Conservation (phyloP, 768 basidiomycete genomes). For the Collybia sordida region DNA sequence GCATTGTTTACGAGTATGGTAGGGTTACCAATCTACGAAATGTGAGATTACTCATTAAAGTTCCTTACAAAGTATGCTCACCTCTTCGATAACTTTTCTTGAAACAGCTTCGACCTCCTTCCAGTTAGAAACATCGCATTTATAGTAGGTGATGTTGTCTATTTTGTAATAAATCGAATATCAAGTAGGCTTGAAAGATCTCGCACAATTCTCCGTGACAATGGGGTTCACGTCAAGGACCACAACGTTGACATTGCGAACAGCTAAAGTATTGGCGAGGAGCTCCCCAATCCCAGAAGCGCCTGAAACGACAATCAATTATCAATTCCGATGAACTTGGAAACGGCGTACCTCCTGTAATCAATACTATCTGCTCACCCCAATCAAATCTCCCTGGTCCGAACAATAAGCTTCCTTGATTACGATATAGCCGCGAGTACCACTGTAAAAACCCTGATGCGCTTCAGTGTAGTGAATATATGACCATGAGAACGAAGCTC, state of each 20-base stretch:
- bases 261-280: conserved; percentile 83
- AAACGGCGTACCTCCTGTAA: conserved; percentile 77
- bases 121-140: conserved; percentile 91
- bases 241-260: conserved; percentile 78
- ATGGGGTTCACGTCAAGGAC: conserved; percentile 85
- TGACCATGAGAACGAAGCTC: conserved; percentile 27
- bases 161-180: not conserved
- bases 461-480: not conserved
- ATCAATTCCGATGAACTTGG: not conserved
- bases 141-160: conserved; percentile 84
- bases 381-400: conserved; percentile 69
- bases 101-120: conserved; percentile 80
- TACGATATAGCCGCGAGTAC: conserved; percentile 72
- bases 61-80: conserved; percentile 25
- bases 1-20: conserved; percentile 95
- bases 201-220: conserved; percentile 72
- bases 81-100: conserved; percentile 76
- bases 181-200: not conserved
- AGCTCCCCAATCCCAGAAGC: conserved; percentile 88
- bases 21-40: conserved; percentile 73
- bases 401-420: conserved; percentile 66
- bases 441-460: conserved; percentile 64
- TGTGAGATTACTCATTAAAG: conserved; percentile 1
- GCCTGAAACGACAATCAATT: conserved; percentile 41
- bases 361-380: conserved; percentile 85